Evolutionary conservation across 108 stramenopile species (phyloP), one percentile per base, ranked within the genome.

Genomic region (Aurantiochytrium sp.): DNA sequence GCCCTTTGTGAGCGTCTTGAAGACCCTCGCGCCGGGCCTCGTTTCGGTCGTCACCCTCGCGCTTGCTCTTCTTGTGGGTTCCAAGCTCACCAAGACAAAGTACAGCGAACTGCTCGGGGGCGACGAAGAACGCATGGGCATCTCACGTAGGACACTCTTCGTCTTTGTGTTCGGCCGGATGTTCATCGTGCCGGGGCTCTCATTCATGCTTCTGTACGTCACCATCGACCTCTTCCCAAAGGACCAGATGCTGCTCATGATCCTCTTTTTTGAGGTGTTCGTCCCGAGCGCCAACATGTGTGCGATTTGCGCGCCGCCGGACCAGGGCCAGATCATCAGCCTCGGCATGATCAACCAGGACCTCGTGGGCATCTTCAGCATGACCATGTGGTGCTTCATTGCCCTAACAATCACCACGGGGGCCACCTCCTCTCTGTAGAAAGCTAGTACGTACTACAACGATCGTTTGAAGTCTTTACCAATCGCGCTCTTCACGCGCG

Each of bases 351-450:
- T 81, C 3, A 41, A 81, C 45, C 73, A 81, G 73, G 50, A 81
- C 30, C 42, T 81, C 8, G 73, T 81, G 2, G 73, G 42, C 42
- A 48, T 81, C 17, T 17, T 81, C 2, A 48, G 24, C 73, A 81
- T 81, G 73, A 81, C 73, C 21, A 27, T 48, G n/a, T 81, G 73
- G 73, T 81, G 73, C 32, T 81, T 81, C 45, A 6, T 81, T 12
- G 45, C 73, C 6, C 73, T 81, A 6, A 34, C 59, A 10, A 15
- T 65, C 34, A 65, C 22, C 34, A 65, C 59, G 59, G 59, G 17
- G 50, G 50, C 50, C 3, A 17, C 17, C 17, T 52, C 50, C 50
- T n/a, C n/a, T n/a, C n/a, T n/a, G n/a, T n/a, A n/a, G n/a, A n/a
- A n/a, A n/a, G n/a, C n/a, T n/a, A n/a, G n/a, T n/a, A n/a, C n/a